Evolutionary conservation across 164 flowering plant species (phyloP), one percentile per base, ranked within the genome.

Genomic region (Liquidambar formosana): DNA sequence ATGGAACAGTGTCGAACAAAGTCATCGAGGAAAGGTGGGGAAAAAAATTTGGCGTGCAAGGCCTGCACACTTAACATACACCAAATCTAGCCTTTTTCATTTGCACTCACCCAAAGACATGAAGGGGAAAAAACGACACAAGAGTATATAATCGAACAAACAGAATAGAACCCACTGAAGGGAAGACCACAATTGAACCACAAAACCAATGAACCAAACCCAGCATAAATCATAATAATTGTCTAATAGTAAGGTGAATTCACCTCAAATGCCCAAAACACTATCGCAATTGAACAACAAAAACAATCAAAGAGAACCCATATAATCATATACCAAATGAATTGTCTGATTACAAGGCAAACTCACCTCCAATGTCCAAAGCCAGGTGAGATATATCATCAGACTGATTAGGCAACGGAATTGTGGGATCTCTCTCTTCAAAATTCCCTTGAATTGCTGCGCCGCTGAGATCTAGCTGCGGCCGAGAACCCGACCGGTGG

Each of bases 351-450:
- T 2, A 16, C 21, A 51, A 51, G n/a, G 0, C 18, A 21, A 51
- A 51, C 18, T 51, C 54, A 51, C 98, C 98, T 80, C 98, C 98
- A 81, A 94, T 94, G 72, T 95, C 99, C 41, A 95, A 73, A 66
- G 99, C 96, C 77, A 95, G 68, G 70, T 89, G 97, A 68, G 89
- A 95, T 18, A 95, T 86, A 65, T 95, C 97, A 84, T 93, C 96
- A 78, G 93, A 85, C 73, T 93, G 97, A 74, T 95, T 95, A 63
- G 99, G 99, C 82, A 95, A 78, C 63, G 91, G 78, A 80, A 95
- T 95, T 0, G 90, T 85, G 43, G 99, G 99, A 71, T 95, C 82
- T 63, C 78, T 85, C 72, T 87, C 99, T 71, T 95, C 99, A 46
- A 83, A 84, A 76, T 85, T 95, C 67, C 94, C 97, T 67, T 93